Percentiles rank a stretch among this genome's conserved stretches.
Conservation (phyloP, 345 rosid genomes). For the Passiflora organensis region DNA sequence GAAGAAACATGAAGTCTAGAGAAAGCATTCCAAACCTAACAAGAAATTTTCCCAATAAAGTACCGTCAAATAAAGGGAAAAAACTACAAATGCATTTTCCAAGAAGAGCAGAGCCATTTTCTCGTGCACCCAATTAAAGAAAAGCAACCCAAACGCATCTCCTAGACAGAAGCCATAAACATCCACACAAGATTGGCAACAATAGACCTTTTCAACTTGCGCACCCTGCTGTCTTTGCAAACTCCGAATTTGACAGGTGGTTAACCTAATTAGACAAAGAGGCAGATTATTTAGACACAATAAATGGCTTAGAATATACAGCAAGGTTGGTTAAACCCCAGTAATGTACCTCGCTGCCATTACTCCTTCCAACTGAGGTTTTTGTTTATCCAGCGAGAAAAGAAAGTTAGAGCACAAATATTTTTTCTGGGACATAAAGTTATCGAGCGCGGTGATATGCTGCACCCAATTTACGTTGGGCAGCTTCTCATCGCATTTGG, state of each 20-base stretch:
- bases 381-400: constrained; percentile 62
- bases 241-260: constrained; percentile 40
- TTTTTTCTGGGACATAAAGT: constrained; percentile 36
- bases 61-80: not conserved
- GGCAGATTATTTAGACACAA: not conserved
- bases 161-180: not conserved
- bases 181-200: not conserved
- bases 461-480: constrained; percentile 75
- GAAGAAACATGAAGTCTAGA: constrained; percentile 54
- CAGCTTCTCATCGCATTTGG: constrained; percentile 31
- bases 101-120: not conserved
- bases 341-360: constrained; percentile 45
- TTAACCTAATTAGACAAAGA: constrained; percentile 35
- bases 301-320: not conserved
- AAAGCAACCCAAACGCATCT: not conserved
- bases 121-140: not conserved
- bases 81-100: not conserved
- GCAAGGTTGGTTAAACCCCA: not conserved
- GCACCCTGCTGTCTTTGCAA: constrained; percentile 40
- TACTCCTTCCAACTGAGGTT: constrained; percentile 37
- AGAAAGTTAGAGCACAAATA: constrained; percentile 59
- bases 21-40: constrained; percentile 88
- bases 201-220: constrained; percentile 61
- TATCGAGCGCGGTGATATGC: constrained; percentile 43
- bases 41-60: constrained; percentile 12